phyloP scores from a whole-genome alignment of 164 flowering plant genomes.

The Vitis vinifera region DNA sequence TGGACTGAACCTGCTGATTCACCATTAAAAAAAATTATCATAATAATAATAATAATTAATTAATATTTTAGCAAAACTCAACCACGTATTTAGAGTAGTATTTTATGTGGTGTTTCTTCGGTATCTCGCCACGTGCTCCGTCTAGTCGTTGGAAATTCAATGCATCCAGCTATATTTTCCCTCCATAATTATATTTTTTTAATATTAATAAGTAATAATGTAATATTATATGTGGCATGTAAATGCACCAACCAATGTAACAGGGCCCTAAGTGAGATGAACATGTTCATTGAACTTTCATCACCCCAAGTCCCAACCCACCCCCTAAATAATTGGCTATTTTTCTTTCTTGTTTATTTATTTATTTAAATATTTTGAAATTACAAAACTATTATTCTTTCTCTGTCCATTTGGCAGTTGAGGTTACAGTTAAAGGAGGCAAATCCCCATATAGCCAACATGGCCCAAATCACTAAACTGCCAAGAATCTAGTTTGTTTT shows the following conservation, averaged over 20 bases:
- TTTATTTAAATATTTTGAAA: neutral
- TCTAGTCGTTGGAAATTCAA: conserved; percentile 17
- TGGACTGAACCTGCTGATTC: no score
- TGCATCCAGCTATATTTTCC: conserved; percentile 12
- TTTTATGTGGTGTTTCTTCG: neutral
- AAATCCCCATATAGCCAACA: conserved; percentile 4
- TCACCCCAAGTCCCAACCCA: neutral
- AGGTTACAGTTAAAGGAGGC: conserved; percentile 10
- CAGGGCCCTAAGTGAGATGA: conserved; percentile 1
- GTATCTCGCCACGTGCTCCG: neutral
- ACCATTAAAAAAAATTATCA: no score
- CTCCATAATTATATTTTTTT: neutral
- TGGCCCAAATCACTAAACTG: conserved; percentile 16
- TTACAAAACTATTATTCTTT: neutral
- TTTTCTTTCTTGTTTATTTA: neutral
- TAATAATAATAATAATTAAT: no score
- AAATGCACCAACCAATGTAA: conserved; percentile 11
- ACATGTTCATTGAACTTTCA: conserved; percentile 21
- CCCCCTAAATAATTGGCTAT: neutral
- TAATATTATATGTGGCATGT: neutral
- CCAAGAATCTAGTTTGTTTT: conserved; percentile 24
- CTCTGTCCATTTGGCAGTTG: conserved; percentile 6
- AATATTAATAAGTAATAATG: neutral
- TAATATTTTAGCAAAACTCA: no score
- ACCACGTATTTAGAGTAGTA: no score